These are phyloP conservation scores for Barnettozyma salicaria DNA, from an alignment of 805 yeast genomes.

Conservation along the genomic window DNA sequence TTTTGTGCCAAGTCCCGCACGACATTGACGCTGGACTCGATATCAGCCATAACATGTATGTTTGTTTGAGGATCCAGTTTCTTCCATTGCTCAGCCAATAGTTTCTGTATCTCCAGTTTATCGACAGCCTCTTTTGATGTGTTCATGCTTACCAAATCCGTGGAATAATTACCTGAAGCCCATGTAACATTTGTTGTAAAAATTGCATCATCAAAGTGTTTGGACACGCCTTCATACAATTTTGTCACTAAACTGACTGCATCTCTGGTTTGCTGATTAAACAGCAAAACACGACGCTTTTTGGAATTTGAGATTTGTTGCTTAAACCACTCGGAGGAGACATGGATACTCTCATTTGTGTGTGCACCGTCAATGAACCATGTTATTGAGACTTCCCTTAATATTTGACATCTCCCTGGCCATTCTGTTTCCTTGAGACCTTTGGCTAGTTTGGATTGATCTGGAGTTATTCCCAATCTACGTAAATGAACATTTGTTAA, in stretches of 20 bases:
- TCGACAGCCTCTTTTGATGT: constrained; percentile 75
- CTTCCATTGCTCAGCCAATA: constrained; percentile 66
- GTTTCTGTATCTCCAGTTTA: constrained; percentile 72
- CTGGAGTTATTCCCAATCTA: constrained; percentile 38
- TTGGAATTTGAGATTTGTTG: constrained; percentile 29
- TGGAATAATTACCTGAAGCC: constrained; percentile 71
- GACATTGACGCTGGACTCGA: constrained; percentile 64
- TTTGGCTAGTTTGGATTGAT: constrained; percentile 20
- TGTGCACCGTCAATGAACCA: constrained; percentile 97
- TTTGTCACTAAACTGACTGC: constrained; percentile 56
- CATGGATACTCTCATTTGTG: constrained; percentile 78
- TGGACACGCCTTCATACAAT: constrained; percentile 40
- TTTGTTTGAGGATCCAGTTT: constrained; percentile 39
- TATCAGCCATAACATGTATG: constrained; percentile 57
- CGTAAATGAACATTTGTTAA: constrained; percentile 57
- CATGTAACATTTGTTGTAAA: constrained; percentile 93
- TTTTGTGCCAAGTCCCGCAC: constrained; percentile 30
- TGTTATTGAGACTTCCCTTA: constrained; percentile 42
- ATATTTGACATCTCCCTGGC: constrained; percentile 94
- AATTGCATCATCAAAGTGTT: constrained; percentile 65
- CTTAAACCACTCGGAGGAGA: constrained; percentile 77
- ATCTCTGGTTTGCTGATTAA: constrained; percentile 94
- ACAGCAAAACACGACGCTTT: constrained; percentile 50
- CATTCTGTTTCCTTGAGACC: constrained; percentile 71
- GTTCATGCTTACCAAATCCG: constrained; percentile 82